These are phyloP conservation scores for Cladophialophora bantiana DNA, from an alignment of 2,329 filamentous ascomycete genomes.

Conservation along the genomic window DNA sequence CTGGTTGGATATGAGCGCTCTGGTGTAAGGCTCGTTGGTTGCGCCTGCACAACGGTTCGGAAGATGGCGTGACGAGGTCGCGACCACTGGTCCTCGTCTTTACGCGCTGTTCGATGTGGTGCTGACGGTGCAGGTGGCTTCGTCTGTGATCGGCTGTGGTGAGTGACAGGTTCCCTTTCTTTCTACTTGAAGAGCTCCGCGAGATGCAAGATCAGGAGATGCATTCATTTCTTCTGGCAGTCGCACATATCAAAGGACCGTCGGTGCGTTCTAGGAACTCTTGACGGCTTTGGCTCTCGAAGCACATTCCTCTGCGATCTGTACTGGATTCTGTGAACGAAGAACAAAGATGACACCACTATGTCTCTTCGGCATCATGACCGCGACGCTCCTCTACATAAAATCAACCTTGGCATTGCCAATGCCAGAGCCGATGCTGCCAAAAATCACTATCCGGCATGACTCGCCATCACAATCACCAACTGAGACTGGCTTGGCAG, in stretches of 20 bases:
- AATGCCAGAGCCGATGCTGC: conserved; percentile 10
- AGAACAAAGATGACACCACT: conserved; percentile 7
- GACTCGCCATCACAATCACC: neutral
- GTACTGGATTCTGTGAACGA: neutral
- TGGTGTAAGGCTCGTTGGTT: neutral
- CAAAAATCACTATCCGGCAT: conserved; percentile 26
- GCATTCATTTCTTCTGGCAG: neutral
- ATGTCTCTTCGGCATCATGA: neutral
- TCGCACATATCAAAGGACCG: neutral
- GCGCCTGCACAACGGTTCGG: neutral
- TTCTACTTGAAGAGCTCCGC: neutral
- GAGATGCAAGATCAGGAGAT: neutral
- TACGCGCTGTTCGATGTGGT: conserved; percentile 3
- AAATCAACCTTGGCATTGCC: conserved; percentile 8
- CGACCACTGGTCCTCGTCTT: conserved; percentile 13
- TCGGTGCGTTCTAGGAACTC: neutral
- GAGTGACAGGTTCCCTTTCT: neutral
- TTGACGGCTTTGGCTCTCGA: neutral
- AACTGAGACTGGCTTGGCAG: neutral
- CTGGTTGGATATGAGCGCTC: conserved; percentile 3
- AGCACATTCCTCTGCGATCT: neutral
- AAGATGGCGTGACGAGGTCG: conserved; percentile 10
- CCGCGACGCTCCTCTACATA: conserved; percentile 1
- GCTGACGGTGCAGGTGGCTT: neutral
- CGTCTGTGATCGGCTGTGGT: neutral